Evolutionary conservation across 257 asterid species (phyloP), one percentile per base, ranked within the genome.

Genomic region (Rubia yunnanensis): DNA sequence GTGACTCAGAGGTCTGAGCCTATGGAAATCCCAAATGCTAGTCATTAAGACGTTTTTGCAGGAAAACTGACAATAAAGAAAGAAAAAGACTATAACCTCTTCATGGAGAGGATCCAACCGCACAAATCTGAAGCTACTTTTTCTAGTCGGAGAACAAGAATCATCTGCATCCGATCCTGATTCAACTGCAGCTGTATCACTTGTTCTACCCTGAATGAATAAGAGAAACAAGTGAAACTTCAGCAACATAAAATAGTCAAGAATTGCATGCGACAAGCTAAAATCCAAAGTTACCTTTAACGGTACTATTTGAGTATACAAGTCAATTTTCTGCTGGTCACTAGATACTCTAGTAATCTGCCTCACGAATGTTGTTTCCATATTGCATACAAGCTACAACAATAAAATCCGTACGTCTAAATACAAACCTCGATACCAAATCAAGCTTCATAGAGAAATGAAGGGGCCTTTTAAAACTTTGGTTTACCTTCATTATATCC

Each of bases 401-500:
- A 62, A 36, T 55, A 13, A 39, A 69, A 28, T 31, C 35, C n/a
- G 36, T 36, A 54, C 18, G 61, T 34, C 52, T 49, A 13, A 7
- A 28, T 27, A 14, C 30, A 57, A 57, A 57, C 1, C 0, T 7
- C 0, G 32, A 27, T 11, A 27, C n/a, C n/a, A n/a, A n/a, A n/a
- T n/a, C n/a, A n/a, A n/a, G n/a, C n/a, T n/a, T n/a, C n/a, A n/a
- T n/a, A n/a, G n/a, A n/a, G n/a, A n/a, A n/a, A n/a, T 6, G 17
- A 9, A 56, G 17, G 20, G 50, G 7, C 54, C 23, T 17, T 3
- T 46, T 26, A 8, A 46, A 48, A 2, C 31, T 28, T 24, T 20
- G 32, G 62, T 50, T 35, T 76, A 89, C 98, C 96, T 92, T 89
- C 87, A 85, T 82, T 79, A 89, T 84, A 62, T 85, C 96, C 63